A percentile compares a stretch with the other conserved stretches of the same genome.
Evolutionary conservation across 169 alveolate species (phyloP).

Genomic region (Toxoplasma gondii): DNA sequence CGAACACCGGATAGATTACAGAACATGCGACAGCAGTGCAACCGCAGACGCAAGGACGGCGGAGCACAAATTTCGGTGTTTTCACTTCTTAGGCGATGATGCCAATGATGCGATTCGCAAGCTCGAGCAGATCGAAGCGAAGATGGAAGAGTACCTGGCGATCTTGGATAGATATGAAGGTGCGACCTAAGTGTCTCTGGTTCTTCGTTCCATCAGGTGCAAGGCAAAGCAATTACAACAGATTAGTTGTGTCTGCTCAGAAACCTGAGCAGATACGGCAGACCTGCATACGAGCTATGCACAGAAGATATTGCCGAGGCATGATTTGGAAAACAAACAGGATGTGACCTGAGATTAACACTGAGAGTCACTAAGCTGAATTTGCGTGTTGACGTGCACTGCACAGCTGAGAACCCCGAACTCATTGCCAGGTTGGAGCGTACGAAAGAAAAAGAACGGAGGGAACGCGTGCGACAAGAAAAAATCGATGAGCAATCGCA

Average conservation of each 20-base stretch:
- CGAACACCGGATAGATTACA: too few species aligned
- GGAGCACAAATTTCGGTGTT: too few species aligned
- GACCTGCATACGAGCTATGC: not conserved
- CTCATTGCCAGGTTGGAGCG: constrained; percentile 53
- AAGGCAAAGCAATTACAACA: not conserved
- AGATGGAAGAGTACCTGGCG: constrained; percentile 61
- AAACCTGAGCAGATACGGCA: not conserved
- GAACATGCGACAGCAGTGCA: too few species aligned
- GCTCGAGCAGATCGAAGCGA: constrained; percentile 65
- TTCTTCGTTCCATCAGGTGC: not conserved
- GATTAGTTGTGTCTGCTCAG: not conserved
- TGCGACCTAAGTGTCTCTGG: not conserved
- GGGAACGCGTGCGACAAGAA: constrained; percentile 68
- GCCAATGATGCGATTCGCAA: constrained; percentile 60
- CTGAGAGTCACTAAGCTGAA: not conserved
- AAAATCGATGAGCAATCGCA: constrained; percentile 62
- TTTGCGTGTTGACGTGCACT: not conserved
- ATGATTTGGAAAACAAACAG: not conserved
- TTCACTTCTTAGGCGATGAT: constrained; percentile 55
- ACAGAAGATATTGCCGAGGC: not conserved
- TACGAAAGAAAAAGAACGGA: constrained; percentile 66
- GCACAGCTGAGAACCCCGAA: constrained; percentile 67
- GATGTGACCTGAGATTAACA: not conserved
- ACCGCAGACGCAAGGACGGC: too few species aligned
- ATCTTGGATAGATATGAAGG: constrained; percentile 61